Evolutionary conservation across 148 eudicot species (phyloP).

Genomic region (Spergularia bocconei): DNA sequence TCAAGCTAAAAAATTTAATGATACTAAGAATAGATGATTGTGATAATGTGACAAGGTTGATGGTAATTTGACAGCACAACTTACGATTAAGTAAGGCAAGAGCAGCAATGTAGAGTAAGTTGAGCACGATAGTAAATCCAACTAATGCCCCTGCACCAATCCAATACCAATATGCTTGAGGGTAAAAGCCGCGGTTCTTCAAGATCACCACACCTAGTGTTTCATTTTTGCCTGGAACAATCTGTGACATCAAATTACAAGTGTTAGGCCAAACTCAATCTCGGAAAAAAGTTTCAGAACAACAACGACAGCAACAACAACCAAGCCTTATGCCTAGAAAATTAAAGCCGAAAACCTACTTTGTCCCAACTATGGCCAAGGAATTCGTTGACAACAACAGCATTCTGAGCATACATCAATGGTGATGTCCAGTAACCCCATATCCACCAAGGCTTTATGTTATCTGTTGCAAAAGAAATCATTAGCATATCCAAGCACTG

Average conservation of each 20-base stretch:
- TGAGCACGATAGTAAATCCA: constrained; percentile 46
- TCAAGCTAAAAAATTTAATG: too few relatives aligned
- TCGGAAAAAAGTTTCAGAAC: neutral
- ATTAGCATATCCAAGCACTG: neutral
- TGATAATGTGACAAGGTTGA: neutral
- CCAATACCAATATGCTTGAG: constrained; percentile 64
- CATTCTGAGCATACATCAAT: constrained; percentile 69
- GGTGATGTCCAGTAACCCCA: constrained; percentile 89
- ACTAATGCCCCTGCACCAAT: constrained; percentile 52
- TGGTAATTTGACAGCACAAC: constrained; percentile 10
- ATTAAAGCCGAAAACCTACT: constrained; percentile 35
- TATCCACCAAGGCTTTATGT: constrained; percentile 68
- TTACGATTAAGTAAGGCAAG: constrained; percentile 50
- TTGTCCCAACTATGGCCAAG: constrained; percentile 59
- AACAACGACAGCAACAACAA: neutral
- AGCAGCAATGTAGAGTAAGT: constrained; percentile 37
- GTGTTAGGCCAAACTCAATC: neutral
- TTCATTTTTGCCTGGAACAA: constrained; percentile 24
- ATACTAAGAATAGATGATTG: neutral
- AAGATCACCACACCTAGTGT: constrained; percentile 37
- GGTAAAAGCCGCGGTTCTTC: constrained; percentile 34
- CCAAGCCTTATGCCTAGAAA: neutral
- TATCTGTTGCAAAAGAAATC: constrained; percentile 31
- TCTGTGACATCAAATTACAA: constrained; percentile 24
- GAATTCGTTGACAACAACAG: constrained; percentile 65